Evolutionary conservation across 306 rosid genomes (phyloP), one percentile per base, ranked within the genome.

Genomic region (Cucumis cinereus): DNA sequence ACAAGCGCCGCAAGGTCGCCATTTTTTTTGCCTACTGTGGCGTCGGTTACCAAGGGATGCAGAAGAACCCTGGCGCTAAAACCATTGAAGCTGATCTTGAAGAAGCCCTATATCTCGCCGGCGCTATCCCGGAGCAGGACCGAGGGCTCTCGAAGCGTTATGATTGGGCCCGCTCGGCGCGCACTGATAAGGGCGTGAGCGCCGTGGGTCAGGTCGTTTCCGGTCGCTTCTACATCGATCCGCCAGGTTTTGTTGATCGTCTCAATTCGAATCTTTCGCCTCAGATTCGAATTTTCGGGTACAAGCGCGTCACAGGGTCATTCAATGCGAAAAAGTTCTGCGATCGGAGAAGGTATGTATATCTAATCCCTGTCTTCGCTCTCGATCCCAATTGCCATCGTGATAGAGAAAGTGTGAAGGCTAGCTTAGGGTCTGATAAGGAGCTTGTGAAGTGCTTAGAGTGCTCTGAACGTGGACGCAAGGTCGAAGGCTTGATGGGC

Each of bases 11-110:
- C 55, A 93, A 91, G 70, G 64, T 91, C 41, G 96, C 97, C 8
- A 86, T 93, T 77, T 91, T 91, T 88, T 91, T 93, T 73, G 98
- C 97, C 41, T 91, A 90, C 75, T 87, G 90, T n/a, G 98, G 97
- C 38, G 96, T 91, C 40, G 97, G 98, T 68, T 93, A 91, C 81
- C 97, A 93, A 81, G 98, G 97, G 58, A 93, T 93, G 97, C 98
- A 93, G 83, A 91, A 93, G 79, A 93, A 93, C 79, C 97, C 98
- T 8, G 96, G 98, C 78, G 98, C 96, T 56, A 93, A 93, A 85
- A 91, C 98, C 80, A 93, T 91, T 66, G 98, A 93, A 81, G 92
- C 96, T 59, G 98, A 91, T 79, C 87, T 93, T 33, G 98, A 93
- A 78, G 96, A 93, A 79, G 96, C 91, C 52, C 87, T 93, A 24